Base-by-base conservation (phyloP, 2,329 filamentous ascomycete genomes). In the Trichoderma koningii region DNA sequence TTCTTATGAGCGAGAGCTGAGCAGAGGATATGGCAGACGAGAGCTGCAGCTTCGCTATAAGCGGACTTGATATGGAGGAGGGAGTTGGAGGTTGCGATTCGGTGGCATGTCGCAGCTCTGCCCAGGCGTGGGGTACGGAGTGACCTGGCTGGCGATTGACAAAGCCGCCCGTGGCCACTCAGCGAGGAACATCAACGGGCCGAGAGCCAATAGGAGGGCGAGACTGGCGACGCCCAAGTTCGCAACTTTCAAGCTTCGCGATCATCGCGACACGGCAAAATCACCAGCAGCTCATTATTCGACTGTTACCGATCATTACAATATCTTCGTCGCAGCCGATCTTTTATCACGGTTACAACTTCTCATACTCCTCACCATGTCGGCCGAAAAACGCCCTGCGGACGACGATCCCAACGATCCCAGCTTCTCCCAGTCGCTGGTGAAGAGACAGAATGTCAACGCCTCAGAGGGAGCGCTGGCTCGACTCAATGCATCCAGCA, bases 361-460 rank as follows among this genome's bases (percentile, higher is more conserved):
- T 2, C 44, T 21, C 17, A 15, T 5, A n/a, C 3, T 30, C 12
- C 19, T 28, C 62, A 74, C n/a, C 66, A 97, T 97, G 93, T 92
- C 93, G 41, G 85, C 90, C 68, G 93, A 96, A 79, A 98, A 99
- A 81, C 87, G 95, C 74, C 90, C 93, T 66, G 93, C 93, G n/a
- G 88, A 91, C 67, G 89, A 90, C 71, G 90, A 91, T 67, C 94
- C 94, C 70, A 87, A 90, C 71, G 90, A 91, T 66, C 94, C 94
- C 70, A 87, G 89, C 72, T 87, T 87, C 26, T 87, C 88, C 55
- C 91, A 96, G 77, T 84, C 94, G 71, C 87, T 93, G 45, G 89
- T 98, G 68, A 99, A 98, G 82, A 85, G 94, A 75, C 93, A 94
- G 76, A 96, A 95, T 75, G 77, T 87, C 51, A 76, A 82, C 68